Conservation (phyloP, 805 yeast species). For the Sporopachydermia quercuum region DNA sequence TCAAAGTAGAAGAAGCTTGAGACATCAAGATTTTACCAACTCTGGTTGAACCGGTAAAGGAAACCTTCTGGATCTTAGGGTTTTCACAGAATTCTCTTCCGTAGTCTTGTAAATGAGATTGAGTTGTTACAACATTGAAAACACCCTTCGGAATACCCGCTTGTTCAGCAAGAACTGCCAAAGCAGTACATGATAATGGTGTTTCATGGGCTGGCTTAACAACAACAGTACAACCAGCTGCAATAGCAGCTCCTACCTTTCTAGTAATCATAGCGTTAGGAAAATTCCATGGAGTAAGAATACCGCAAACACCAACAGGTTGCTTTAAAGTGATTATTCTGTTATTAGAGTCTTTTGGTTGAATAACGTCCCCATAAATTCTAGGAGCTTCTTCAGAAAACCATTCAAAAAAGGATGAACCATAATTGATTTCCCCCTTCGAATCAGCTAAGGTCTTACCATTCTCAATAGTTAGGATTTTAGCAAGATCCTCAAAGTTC, state of each 20-base stretch:
- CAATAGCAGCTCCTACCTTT: constrained; percentile 61
- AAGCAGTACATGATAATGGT: constrained; percentile 57
- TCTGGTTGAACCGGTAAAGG: constrained; percentile 68
- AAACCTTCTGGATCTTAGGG: constrained; percentile 43
- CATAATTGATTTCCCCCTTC: constrained; percentile 37
- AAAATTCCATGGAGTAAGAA: constrained; percentile 76
- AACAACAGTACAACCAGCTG: constrained; percentile 68
- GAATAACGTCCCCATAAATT: constrained; percentile 47
- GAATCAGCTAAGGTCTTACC: constrained; percentile 44
- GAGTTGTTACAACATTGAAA: constrained; percentile 40
- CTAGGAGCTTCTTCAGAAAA: constrained; percentile 73
- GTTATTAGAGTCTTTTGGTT: constrained; percentile 30
- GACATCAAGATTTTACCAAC: constrained; percentile 55
- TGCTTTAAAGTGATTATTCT: constrained; percentile 48
- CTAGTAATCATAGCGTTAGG: constrained; percentile 69
- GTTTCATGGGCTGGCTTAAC: constrained; percentile 69
- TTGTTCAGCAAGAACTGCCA: constrained; percentile 41
- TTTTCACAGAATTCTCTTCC: constrained; percentile 47
- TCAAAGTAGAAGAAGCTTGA: constrained; percentile 44
- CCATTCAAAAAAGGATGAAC: constrained; percentile 80
- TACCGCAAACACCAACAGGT: constrained; percentile 74
- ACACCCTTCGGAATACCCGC: constrained; percentile 67
- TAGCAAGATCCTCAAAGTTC: constrained; percentile 41
- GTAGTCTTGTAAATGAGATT: constrained; percentile 18
- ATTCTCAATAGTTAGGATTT: constrained; percentile 42